Percentiles rank a stretch among this genome's conserved stretches.
These are phyloP conservation scores for Ophioceras dolichostomum DNA, from an alignment of 2,329 filamentous ascomycete species.

Conservation along the genomic window DNA sequence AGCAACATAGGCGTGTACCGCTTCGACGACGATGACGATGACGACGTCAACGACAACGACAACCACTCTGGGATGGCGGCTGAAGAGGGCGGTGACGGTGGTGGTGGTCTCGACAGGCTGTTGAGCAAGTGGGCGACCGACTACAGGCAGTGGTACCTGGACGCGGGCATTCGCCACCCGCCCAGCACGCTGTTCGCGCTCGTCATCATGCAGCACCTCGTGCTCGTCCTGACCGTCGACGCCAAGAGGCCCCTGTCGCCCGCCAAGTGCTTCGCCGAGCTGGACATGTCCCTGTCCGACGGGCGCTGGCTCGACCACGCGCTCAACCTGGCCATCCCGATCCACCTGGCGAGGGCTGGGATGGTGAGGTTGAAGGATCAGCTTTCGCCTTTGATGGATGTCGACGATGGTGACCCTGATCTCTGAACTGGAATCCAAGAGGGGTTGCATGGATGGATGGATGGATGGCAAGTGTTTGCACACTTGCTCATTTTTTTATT, in stretches of 20 bases:
- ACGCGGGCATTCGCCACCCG: slow-evolving; percentile 2
- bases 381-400: background rate
- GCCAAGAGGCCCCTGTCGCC: slow-evolving; percentile 1
- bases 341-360: slow-evolving; percentile 17
- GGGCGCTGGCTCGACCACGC: slow-evolving; percentile 22
- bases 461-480: background rate
- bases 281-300: slow-evolving; percentile 18
- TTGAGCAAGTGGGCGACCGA: slow-evolving; percentile 2
- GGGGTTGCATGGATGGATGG: too few species aligned
- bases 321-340: slow-evolving; percentile 20
- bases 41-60: background rate
- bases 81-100: too few species aligned
- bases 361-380: slow-evolving; percentile 5
- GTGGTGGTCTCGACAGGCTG: slow-evolving; percentile 1
- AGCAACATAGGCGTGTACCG: slow-evolving; percentile 24
- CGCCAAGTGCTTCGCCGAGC: slow-evolving; percentile 16
- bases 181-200: slow-evolving; percentile 22
- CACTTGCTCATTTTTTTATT: background rate
- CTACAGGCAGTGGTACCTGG: slow-evolving; percentile 2
- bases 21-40: slow-evolving; percentile 2
- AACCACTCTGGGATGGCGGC: background rate
- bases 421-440: too few species aligned
- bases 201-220: slow-evolving; percentile 38
- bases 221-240: slow-evolving; percentile 14
- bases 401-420: background rate